Base-by-base conservation (phyloP, 2,329 filamentous ascomycete species). In the Metarhizium sp. region DNA sequence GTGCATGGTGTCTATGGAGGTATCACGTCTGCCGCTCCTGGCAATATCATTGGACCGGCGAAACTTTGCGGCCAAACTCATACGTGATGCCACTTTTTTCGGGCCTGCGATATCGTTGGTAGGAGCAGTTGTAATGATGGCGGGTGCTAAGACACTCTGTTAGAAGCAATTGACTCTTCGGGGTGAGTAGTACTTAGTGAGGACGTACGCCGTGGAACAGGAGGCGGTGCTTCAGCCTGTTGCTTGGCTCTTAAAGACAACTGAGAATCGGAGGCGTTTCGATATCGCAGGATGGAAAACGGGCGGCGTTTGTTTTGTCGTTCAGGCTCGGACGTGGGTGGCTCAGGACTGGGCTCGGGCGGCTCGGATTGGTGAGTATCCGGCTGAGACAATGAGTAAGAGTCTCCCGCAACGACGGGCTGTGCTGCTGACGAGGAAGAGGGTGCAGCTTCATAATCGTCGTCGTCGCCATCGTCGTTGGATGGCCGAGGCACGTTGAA, bases 181-280 rank as follows among this genome's bases (percentile, higher is more conserved):
- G 7, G 14, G 10, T 25, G 51, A 55, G 50, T 40, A 42, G 42
- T 43, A 13, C 48, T 45, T 36, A 46, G 57, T 59, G 54, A 54
- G 57, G 48, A 73, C 71, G 61, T 82, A 84, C 76, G 79, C 72
- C 73, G 80, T 67, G 75, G 84, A 66, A 81, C 76, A 63, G 77
- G 84, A 64, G 78, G 82, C 25, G 76, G 71, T 62, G 74, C 78
- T 64, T 78, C 74, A 58, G 76, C 74, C 55, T 90, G 85, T 63
- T 87, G 81, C 68, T 86, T 91, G 53, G 87, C 86, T 67, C 84
- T 82, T 34, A 84, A 76, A 11, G 90, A 90, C 58, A 97, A 74
- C 70, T 96, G 91, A 52, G 91, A 88, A 73, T 97, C 92, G 8
- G 92, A 96, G 59, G 90, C 92, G 79, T 96, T 92, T 65, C 91